Evolutionary conservation across 345 rosid genomes (phyloP), one percentile per base, ranked within the genome.

Genomic region (Lepidium aucheri): DNA sequence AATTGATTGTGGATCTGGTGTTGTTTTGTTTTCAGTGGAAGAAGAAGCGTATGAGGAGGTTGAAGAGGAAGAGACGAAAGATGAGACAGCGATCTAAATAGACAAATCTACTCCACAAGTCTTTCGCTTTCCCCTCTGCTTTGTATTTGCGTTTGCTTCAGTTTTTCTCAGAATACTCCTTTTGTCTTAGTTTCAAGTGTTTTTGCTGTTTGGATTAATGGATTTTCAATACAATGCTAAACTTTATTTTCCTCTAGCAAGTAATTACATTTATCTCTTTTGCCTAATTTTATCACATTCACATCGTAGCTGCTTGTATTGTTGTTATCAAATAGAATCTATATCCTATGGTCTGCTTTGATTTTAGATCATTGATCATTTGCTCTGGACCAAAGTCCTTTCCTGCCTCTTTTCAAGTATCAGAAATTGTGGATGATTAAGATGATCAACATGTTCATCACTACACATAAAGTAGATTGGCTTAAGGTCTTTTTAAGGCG

Each of bases 1-100:
- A 6, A 40, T 3, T 3, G n/a, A 43, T 43, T 43, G 47, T 67
- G 40, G 47, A 67, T 67, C 63, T 55, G 63, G 16, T 51, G 9
- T 22, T 60, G 10, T 40, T n/a, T 55, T 6, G 34, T 6, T 43
- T 34, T 13, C 64, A 74, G 82, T 79, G 82, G 82, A 79, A 79
- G 80, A 79, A 79, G 75, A 79, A 79, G 80, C 74, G 82, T 35
- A 79, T 79, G 82, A 76, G 82, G 75, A 76, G 82, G 15, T 72
- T 79, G 79, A 79, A 79, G 77, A 79, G 82, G 77, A 79, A 79
- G 73, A 78, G 82, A 68, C 28, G 82, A 76, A 79, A 79, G 77
- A 79, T 79, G 82, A 63, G 82, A 62, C 82, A 79, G 69, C 52
- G 82, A 54, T 79, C 82, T 13, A 79, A 79, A 68, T 79, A 79